Evolutionary conservation across 1,284 basidiomycete genomes (phyloP).

Genomic region (Microbotryomycetes sp.): DNA sequence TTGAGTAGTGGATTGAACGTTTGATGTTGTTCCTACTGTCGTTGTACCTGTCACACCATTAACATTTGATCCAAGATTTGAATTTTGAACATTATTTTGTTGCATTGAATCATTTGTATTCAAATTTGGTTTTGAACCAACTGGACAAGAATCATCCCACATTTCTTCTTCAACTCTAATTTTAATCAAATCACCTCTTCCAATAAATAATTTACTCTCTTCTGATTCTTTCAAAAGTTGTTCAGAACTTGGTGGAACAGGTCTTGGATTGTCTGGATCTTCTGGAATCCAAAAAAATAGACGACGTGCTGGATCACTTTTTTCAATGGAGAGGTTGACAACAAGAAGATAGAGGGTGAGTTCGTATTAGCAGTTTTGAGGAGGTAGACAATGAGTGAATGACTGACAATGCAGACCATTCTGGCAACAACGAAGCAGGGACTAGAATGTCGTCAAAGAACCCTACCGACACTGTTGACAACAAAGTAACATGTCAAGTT

Average conservation of each 20-base stretch:
- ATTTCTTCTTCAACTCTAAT: conserved; percentile 80
- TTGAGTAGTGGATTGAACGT: no score
- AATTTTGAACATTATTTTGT: no score
- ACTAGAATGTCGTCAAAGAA: conserved; percentile 96
- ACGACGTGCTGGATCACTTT: conserved; percentile 43
- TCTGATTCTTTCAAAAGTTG: conserved; percentile 34
- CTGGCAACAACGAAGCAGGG: conserved; percentile 56
- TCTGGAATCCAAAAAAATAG: conserved; percentile 45
- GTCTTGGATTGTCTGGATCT: conserved; percentile 35
- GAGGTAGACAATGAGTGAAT: background rate
- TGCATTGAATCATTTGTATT: no score
- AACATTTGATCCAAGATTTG: no score
- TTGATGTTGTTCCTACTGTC: no score
- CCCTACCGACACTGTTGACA: conserved; percentile 63
- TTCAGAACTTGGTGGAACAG: conserved; percentile 8
- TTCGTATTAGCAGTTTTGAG: background rate
- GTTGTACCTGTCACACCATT: no score
- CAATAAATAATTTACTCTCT: conserved; percentile 75
- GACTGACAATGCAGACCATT: conserved; percentile 68
- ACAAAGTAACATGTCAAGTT: background rate
- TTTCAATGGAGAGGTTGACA: no score
- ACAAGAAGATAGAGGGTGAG: background rate
- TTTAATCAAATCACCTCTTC: conserved; percentile 73
- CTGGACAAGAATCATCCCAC: conserved; percentile 71
- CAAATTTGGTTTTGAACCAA: conserved; percentile 61